These are phyloP conservation scores for Schizopora paradoxa DNA, from an alignment of 1,284 basidiomycete species.

Conservation along the genomic window DNA sequence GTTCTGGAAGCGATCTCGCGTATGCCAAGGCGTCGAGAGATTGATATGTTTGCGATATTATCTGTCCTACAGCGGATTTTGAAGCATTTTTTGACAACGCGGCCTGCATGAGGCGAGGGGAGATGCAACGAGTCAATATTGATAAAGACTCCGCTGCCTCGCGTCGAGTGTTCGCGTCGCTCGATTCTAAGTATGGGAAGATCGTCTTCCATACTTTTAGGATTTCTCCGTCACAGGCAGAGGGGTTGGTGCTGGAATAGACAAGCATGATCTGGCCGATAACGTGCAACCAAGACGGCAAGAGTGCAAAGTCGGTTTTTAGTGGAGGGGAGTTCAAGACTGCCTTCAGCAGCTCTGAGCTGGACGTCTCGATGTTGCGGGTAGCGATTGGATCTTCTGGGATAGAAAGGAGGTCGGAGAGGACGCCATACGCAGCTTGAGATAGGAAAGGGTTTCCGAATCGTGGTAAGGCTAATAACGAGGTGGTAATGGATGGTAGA, in stretches of 20 bases:
- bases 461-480: conserved; percentile 74
- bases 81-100: conserved; percentile 49
- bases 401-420: conserved; percentile 68
- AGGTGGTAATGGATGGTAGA: conserved; percentile 60
- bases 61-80: conserved; percentile 52
- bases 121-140: conserved; percentile 64
- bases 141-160: conserved; percentile 62
- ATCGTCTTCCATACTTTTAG: conserved; percentile 69
- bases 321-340: conserved; percentile 72
- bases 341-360: conserved; percentile 68
- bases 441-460: conserved; percentile 83
- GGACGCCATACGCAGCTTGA: conserved; percentile 73
- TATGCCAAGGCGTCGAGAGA: conserved; percentile 68
- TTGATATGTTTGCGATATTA: conserved; percentile 58
- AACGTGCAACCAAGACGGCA: conserved; percentile 71
- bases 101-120: conserved; percentile 50
- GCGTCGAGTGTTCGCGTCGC: conserved; percentile 48
- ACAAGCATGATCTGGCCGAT: conserved; percentile 67
- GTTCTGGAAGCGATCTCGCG: conserved; percentile 65
- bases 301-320: conserved; percentile 52
- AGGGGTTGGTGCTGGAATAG: conserved; percentile 44
- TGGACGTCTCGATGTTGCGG: conserved; percentile 44
- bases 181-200: conserved; percentile 71
- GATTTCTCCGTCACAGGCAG: conserved; percentile 48
- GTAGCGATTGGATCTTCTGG: conserved; percentile 43